Evolutionary conservation across 768 basidiomycete species (phyloP).

Genomic region (Tricholoma saponaceum): DNA sequence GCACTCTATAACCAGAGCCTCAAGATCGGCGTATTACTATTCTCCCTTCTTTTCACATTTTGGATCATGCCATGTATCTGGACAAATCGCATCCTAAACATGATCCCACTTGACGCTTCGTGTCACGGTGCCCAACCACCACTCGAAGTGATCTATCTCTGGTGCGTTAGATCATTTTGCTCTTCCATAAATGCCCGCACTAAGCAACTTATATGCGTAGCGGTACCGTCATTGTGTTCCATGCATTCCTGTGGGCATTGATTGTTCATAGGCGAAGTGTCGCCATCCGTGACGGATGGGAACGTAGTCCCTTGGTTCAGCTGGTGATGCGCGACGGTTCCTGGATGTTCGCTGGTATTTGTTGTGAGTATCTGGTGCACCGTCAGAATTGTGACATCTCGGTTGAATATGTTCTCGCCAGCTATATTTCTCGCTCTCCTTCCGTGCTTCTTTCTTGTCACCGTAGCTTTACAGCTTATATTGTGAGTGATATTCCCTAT

Average conservation of each 20-base stretch:
- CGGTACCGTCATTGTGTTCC: neutral
- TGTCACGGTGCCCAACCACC: neutral
- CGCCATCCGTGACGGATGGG: neutral
- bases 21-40: conserved; percentile 3
- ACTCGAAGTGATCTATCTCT: neutral
- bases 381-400: neutral
- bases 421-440: neutral
- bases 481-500: neutral
- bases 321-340: neutral
- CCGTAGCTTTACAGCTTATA: neutral
- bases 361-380: neutral
- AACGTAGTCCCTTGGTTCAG: neutral
- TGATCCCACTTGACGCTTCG: neutral
- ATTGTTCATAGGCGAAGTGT: conserved; percentile 5
- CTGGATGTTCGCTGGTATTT: neutral
- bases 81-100: neutral
- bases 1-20: conserved; percentile 8
- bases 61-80: neutral
- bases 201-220: neutral
- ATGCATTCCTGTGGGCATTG: conserved; percentile 4
- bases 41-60: neutral
- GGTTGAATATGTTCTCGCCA: neutral
- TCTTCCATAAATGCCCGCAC: neutral
- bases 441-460: neutral
- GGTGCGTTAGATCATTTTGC: neutral